phyloP scores from a whole-genome alignment of 2,329 filamentous ascomycete species.

The Sporothrix schenckii region DNA sequence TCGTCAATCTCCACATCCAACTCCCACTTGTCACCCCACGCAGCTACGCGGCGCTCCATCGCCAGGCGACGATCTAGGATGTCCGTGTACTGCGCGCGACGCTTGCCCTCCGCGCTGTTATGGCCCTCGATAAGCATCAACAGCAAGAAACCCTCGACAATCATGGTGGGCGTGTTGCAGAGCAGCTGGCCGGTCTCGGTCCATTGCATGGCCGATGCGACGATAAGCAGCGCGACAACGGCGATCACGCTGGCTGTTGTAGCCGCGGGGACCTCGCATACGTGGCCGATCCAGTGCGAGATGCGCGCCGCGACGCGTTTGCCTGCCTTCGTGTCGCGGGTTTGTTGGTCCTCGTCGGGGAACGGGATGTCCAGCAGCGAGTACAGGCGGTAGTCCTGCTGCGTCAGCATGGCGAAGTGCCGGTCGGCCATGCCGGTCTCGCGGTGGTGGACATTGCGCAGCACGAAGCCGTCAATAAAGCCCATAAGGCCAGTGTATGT shows the following conservation, averaged over 20 bases:
- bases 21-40: conserved; percentile 33
- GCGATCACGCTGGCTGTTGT: conserved; percentile 36
- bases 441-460: conserved; percentile 49
- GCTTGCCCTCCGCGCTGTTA: conserved; percentile 38
- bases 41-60: conserved; percentile 37
- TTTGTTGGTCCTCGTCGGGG: conserved; percentile 22
- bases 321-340: conserved; percentile 13
- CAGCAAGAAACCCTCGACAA: conserved; percentile 40
- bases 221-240: conserved; percentile 36
- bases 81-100: conserved; percentile 38
- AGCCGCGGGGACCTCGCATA: conserved; percentile 34
- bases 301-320: conserved; percentile 36
- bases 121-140: conserved; percentile 39
- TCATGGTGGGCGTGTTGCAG: conserved; percentile 43
- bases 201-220: conserved; percentile 40
- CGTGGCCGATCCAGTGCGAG: conserved; percentile 37
- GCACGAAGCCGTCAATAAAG: conserved; percentile 50
- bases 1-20: conserved; percentile 32
- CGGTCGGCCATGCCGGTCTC: conserved; percentile 36
- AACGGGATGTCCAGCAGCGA: conserved; percentile 36
- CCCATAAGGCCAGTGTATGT: conserved; percentile 53
- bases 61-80: conserved; percentile 39
- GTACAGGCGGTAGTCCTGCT: conserved; percentile 36
- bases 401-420: conserved; percentile 38
- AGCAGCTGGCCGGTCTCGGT: conserved; percentile 41